Percentiles rank a stretch among this genome's conserved stretches.
Conservation (phyloP, 768 basidiomycete genomes). For the Mycena alexandri region DNA sequence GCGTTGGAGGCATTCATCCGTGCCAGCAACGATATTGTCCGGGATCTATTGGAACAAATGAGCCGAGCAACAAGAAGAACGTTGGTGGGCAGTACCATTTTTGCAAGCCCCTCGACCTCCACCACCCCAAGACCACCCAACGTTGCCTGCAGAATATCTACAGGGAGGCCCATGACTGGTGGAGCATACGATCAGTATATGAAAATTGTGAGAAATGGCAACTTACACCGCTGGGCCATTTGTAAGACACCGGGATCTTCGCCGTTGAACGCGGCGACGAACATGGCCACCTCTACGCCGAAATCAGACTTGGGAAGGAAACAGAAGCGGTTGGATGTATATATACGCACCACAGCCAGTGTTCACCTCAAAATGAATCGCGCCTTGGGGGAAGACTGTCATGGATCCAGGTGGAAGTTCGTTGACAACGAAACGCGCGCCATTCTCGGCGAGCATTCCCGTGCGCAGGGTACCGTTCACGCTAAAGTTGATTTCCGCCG, state of each 20-base stretch:
- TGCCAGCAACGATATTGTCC: conserved; percentile 33
- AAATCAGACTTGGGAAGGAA: conserved; percentile 42
- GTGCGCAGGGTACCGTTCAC: conserved; percentile 40
- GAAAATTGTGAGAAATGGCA: background rate
- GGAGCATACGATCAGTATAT: background rate
- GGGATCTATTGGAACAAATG: conserved; percentile 12
- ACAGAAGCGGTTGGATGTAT: background rate
- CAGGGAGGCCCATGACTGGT: conserved; percentile 34
- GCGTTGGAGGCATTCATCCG: conserved; percentile 31
- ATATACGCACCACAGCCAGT: conserved; percentile 28
- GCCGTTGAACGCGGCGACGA: conserved; percentile 35
- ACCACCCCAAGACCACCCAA: conserved; percentile 31
- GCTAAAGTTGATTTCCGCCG: conserved; percentile 38
- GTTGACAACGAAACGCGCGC: conserved; percentile 37
- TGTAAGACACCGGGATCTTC: conserved; percentile 32
- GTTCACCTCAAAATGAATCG: conserved; percentile 39
- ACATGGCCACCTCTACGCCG: conserved; percentile 32
- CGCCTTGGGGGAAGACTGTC: conserved; percentile 36
- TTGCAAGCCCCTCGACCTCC: conserved; percentile 28
- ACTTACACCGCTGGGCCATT: conserved; percentile 36
- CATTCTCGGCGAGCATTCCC: conserved; percentile 37
- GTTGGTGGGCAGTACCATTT: background rate
- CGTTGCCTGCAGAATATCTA: conserved; percentile 30
- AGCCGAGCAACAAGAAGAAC: background rate
- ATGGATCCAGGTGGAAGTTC: conserved; percentile 33